Percentiles rank a stretch among this genome's conserved stretches.
These are phyloP conservation scores for Gyrodon lividus DNA, from an alignment of 768 basidiomycete genomes.

Conservation along the genomic window DNA sequence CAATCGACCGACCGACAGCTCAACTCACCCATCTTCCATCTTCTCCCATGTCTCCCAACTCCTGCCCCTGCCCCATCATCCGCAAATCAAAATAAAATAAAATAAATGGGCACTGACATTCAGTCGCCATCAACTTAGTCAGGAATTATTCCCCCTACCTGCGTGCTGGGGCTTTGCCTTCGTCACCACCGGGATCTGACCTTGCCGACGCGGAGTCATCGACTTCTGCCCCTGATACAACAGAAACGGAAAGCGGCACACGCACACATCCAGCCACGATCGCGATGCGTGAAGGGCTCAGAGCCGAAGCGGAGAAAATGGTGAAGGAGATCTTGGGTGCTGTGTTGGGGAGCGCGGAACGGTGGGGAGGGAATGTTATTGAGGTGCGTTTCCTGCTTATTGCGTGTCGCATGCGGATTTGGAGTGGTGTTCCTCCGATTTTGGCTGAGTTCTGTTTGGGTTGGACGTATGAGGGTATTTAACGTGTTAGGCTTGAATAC, in stretches of 20 bases:
- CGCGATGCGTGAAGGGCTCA: conserved; percentile 64
- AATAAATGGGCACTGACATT: conserved; percentile 59
- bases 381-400: conserved; percentile 21
- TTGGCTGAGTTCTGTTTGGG: conserved; percentile 39
- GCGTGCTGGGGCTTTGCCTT: conserved; percentile 29
- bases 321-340: conserved; percentile 50
- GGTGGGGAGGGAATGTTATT: conserved; percentile 62
- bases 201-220: conserved; percentile 3
- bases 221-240: conserved; percentile 45
- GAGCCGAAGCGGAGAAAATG: conserved; percentile 72
- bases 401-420: conserved; percentile 4
- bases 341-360: conserved; percentile 33
- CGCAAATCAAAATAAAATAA: conserved; percentile 22
- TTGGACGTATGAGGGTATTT: conserved; percentile 53
- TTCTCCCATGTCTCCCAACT: conserved; percentile 13
- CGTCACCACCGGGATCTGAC: conserved; percentile 7
- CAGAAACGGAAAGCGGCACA: conserved; percentile 19
- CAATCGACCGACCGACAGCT: conserved; percentile 23
- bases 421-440: background rate
- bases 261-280: conserved; percentile 66
- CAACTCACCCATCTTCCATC: conserved; percentile 30
- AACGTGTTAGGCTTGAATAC: too few species aligned
- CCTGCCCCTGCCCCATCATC: conserved; percentile 35
- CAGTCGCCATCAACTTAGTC: conserved; percentile 88
- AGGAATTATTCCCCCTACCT: conserved; percentile 90